Base-by-base conservation (phyloP, 495 filamentous ascomycete genomes). In the Saxophila tyrrhenica region DNA sequence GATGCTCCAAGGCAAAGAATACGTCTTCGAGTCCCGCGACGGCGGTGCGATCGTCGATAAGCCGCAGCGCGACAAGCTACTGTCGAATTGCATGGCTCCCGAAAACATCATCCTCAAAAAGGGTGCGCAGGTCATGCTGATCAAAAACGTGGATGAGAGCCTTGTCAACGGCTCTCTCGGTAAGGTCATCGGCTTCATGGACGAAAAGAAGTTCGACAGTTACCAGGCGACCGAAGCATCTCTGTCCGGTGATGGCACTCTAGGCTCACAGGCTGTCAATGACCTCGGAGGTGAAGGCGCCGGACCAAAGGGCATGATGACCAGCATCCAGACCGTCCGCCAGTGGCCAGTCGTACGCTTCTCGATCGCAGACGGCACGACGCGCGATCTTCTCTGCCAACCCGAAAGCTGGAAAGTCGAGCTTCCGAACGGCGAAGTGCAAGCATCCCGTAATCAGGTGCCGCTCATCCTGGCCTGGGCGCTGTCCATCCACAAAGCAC, bases 91-190 rank as follows among this genome's bases (percentile, higher is more conserved):
- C 80, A 96, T 98, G 88, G 91, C 90, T 0, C 89, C 92, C 2
- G 75, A 75, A 25, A 57, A 63, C 0, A 78, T 97, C 17, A 77
- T 83, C 44, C 73, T 98, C 42, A 97, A 95, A 69, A 86, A 91
- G 60, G 88, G 88, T 17, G 83, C 89, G 0, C 94, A 97, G 64
- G 94, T 98, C 24, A 97, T 98, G 92, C 70, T 98, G n/a, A 95
- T 97, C 75, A 98, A 98, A 65, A 98, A 98, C 63, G 82, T 95
- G 73, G 92, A 98, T 67, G 91, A 95, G 1, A 79, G 76, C 0
- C 79, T 97, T 1, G 92, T 97, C 53, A 98, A 98, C 59, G 92
- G 92, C 3, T 94, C 92, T 0, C 77, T 97, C 38, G 92, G 92
- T 1, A 85, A 81, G 47, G 84, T 98, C 1, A 69, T 85, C 3